Percentiles rank a stretch among this genome's conserved stretches.
phyloP scores from a whole-genome alignment of 2,329 filamentous ascomycete species.

The Aspergillus aculeatinus region DNA sequence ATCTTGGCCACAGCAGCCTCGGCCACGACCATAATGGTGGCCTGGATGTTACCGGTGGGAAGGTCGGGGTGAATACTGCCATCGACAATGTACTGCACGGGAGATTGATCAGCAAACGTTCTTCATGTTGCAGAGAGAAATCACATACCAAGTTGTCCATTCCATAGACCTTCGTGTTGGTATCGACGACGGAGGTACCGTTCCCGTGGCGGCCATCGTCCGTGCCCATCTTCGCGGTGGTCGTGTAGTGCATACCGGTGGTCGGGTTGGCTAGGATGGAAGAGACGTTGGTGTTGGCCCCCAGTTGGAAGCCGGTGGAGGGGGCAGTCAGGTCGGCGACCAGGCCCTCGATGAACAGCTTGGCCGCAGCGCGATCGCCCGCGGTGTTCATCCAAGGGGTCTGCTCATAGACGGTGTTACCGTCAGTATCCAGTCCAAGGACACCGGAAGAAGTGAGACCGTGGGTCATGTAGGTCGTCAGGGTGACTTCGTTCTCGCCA shows the following conservation, averaged over 20 bases:
- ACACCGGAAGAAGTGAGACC: slow-evolving; percentile 28
- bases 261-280: slow-evolving; percentile 39
- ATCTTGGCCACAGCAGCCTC: slow-evolving; percentile 56
- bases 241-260: slow-evolving; percentile 15
- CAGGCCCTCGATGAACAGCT: slow-evolving; percentile 20
- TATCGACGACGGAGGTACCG: slow-evolving; percentile 19
- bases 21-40: slow-evolving; percentile 63
- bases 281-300: slow-evolving; percentile 24
- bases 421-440: slow-evolving; percentile 23
- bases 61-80: slow-evolving; percentile 44
- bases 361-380: slow-evolving; percentile 23
- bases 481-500: slow-evolving; percentile 17
- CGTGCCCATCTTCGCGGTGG: slow-evolving; percentile 20
- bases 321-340: slow-evolving; percentile 21
- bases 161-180: slow-evolving; percentile 19
- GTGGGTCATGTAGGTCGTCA: slow-evolving; percentile 30
- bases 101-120: slow-evolving; percentile 36
- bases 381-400: slow-evolving; percentile 27
- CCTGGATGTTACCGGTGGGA: slow-evolving; percentile 66
- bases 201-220: slow-evolving; percentile 19
- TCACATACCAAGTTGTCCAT: slow-evolving; percentile 48
- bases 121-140: not conserved
- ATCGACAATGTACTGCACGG: slow-evolving; percentile 29
- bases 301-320: slow-evolving; percentile 24
- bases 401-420: slow-evolving; percentile 27